Conservation (phyloP, 2,329 filamentous ascomycete species). For the Hypomyces perniciosus region DNA sequence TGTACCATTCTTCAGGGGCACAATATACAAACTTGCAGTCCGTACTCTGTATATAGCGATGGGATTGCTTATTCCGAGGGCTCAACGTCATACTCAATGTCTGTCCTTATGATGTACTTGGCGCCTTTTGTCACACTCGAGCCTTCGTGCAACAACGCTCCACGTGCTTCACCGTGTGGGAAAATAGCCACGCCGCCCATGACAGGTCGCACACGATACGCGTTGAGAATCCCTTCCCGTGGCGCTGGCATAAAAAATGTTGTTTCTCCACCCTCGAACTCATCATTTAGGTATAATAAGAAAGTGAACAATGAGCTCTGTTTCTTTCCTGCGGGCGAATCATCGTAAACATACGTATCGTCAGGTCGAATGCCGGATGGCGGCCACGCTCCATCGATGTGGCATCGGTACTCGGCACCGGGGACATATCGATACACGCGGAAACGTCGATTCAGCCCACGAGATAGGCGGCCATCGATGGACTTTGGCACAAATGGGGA, state of each 20-base stretch:
- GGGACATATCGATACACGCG: conserved; percentile 68
- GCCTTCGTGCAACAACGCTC: conserved; percentile 62
- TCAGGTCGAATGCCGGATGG: conserved; percentile 57
- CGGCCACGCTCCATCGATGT: conserved; percentile 69
- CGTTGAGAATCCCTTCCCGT: conserved; percentile 60
- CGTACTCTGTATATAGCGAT: too few relatives aligned
- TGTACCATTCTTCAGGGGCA: too few relatives aligned
- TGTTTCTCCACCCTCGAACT: conserved; percentile 66
- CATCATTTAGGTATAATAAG: conserved; percentile 63
- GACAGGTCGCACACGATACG: conserved; percentile 61
- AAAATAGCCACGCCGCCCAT: conserved; percentile 65
- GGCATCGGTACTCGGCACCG: conserved; percentile 64
- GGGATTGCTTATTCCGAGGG: too few relatives aligned
- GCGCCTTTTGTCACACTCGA: conserved; percentile 63
- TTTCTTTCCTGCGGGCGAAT: conserved; percentile 50
- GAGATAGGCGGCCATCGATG: conserved; percentile 49
- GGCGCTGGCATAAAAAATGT: conserved; percentile 63
- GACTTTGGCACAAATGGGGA: conserved; percentile 49
- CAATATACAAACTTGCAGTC: too few relatives aligned
- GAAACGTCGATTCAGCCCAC: conserved; percentile 64
- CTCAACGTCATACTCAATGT: conserved; percentile 63
- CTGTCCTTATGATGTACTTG: conserved; percentile 64
- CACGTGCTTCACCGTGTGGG: conserved; percentile 61
- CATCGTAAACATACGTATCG: conserved; percentile 60
- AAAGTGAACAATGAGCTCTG: conserved; percentile 67